phyloP scores from a whole-genome alignment of 306 rosid genomes.

The Pyrus pyrifolia region DNA sequence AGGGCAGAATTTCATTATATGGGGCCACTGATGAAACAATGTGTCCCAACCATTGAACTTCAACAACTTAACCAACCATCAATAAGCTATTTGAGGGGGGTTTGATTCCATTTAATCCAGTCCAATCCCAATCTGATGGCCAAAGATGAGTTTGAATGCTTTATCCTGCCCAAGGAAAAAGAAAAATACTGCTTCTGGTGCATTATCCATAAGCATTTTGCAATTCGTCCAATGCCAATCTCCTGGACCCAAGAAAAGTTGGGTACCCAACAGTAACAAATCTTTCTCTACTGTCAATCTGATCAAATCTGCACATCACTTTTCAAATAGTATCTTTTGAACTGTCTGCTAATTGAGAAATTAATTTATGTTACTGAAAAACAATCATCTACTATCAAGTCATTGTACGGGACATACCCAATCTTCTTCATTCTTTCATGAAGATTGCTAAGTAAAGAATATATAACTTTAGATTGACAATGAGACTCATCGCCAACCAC shows the following conservation, averaged over 20 bases:
- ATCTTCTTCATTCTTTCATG: constrained; percentile 36
- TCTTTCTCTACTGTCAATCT: no score
- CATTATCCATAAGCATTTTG: neutral
- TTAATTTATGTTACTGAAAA: neutral
- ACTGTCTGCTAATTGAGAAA: neutral
- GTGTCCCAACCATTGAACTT: no score
- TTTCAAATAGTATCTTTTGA: neutral
- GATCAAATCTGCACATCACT: no score
- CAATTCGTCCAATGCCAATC: neutral
- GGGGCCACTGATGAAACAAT: no score
- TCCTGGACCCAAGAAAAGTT: no score
- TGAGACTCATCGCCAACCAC: constrained; percentile 37
- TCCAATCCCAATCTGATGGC: neutral
- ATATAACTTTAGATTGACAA: constrained; percentile 16
- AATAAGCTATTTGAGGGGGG: no score
- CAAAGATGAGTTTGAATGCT: neutral
- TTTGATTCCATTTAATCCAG: neutral
- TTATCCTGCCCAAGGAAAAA: neutral
- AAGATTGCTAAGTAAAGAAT: constrained; percentile 27
- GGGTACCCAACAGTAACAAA: neutral
- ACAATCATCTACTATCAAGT: constrained; percentile 10
- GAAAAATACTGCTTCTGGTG: neutral
- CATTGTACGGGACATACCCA: constrained; percentile 2
- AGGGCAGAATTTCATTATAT: no score
- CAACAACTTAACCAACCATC: no score